These are phyloP conservation scores for Terfezia boudieri DNA, from an alignment of 495 filamentous ascomycete genomes.

Conservation along the genomic window DNA sequence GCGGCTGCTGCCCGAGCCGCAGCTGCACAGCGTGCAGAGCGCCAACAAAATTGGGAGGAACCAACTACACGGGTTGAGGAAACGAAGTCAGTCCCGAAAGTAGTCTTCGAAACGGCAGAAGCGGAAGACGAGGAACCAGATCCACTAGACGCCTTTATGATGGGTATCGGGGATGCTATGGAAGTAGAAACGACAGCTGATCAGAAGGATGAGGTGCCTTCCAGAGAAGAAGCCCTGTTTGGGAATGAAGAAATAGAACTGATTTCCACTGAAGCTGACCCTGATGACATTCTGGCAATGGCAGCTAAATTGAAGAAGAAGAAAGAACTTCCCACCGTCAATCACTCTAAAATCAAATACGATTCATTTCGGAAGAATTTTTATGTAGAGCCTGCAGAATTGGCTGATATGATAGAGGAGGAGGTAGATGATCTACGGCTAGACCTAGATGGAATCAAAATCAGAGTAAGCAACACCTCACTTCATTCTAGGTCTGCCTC, in stretches of 20 bases:
- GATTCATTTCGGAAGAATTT: constrained; percentile 80
- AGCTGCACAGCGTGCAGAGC: constrained; percentile 51
- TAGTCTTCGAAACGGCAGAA: constrained; percentile 22
- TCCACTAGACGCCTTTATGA: constrained; percentile 86
- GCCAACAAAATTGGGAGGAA: constrained; percentile 25
- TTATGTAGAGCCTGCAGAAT: constrained; percentile 71
- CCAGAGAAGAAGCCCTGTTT: constrained; percentile 27
- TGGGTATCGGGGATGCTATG: constrained; percentile 38
- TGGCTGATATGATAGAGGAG: constrained; percentile 64
- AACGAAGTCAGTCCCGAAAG: constrained; percentile 18
- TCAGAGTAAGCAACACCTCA: constrained; percentile 22
- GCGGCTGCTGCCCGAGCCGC: constrained; percentile 65
- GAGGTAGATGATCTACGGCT: constrained; percentile 61
- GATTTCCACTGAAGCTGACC: constrained; percentile 47
- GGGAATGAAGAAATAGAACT: constrained; percentile 63
- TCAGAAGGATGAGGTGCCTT: constrained; percentile 54
- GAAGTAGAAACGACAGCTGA: constrained; percentile 25
- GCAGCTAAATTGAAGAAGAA: constrained; percentile 78
- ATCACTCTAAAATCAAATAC: constrained; percentile 69
- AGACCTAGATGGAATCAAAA: constrained; percentile 88
- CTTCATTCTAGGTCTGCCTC: neutral
- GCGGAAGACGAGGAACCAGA: constrained; percentile 56
- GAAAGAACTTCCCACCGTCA: constrained; percentile 71
- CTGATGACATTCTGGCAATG: constrained; percentile 69
- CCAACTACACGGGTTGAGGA: constrained; percentile 10